Percentiles rank a stretch among this genome's conserved stretches.
Conservation (phyloP, 164 flowering plant species). For the Echeveria elegans region DNA sequence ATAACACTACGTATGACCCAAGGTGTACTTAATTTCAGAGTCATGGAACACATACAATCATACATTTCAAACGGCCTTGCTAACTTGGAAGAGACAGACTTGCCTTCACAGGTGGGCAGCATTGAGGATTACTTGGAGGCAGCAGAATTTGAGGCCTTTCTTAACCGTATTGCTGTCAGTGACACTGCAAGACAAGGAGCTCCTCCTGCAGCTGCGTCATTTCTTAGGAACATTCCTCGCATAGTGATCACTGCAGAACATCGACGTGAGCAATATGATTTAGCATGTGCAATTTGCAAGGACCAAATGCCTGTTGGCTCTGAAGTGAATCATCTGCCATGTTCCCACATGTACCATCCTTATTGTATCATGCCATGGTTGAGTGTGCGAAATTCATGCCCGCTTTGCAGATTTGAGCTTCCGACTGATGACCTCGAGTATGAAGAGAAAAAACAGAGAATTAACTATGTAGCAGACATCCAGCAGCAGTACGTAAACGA, state of each 20-base stretch:
- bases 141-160: conserved; percentile 52
- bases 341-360: conserved; percentile 76
- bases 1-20: conserved; percentile 14
- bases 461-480: conserved; percentile 9
- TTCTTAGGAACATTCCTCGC: conserved; percentile 49
- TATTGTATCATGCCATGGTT: conserved; percentile 85
- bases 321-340: conserved; percentile 71
- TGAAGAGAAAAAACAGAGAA: conserved; percentile 41
- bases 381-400: conserved; percentile 74
- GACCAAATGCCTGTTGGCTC: conserved; percentile 44
- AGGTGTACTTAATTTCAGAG: conserved; percentile 21
- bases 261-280: conserved; percentile 28
- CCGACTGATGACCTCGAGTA: conserved; percentile 82
- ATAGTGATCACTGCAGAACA: conserved; percentile 38
- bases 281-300: conserved; percentile 81
- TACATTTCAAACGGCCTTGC: conserved; percentile 17
- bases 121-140: conserved; percentile 44
- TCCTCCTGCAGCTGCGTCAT: conserved; percentile 70
- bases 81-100: conserved; percentile 25
- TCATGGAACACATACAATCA: conserved; percentile 23
- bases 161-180: conserved; percentile 45
- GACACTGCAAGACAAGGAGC: conserved; percentile 62
- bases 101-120: conserved; percentile 21
- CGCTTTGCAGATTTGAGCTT: conserved; percentile 84
- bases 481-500: conserved; percentile 23